Base-by-base conservation (phyloP, 2,329 filamentous ascomycete species). In the Cladosporium sphaerospermum region DNA sequence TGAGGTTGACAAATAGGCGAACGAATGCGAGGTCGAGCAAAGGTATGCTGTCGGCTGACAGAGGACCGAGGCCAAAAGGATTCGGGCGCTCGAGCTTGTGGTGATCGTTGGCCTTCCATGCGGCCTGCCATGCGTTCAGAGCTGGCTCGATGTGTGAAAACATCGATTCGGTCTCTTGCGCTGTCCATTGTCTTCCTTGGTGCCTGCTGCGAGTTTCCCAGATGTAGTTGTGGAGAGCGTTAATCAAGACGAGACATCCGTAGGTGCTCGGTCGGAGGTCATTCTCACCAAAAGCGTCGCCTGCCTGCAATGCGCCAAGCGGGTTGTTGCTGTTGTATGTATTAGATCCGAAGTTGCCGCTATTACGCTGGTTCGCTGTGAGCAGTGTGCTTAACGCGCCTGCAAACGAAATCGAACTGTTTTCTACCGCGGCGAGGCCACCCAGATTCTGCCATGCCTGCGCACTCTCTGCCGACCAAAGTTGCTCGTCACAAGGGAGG, bases 161-260 rank as follows among this genome's bases (percentile, higher is more conserved):
- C 90, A 97, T 95, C 59, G 90, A 89, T 61, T 97, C 91, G 0
- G 89, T 95, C 70, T 97, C 92, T 59, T 92, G 86, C 33, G 85
- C 83, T 2, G 90, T 95, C 92, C 92, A 96, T 45, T 89, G 78
- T 57, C 89, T 85, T 61, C 88, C 90, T 62, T 91, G 85, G 62
- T 96, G 91, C 49, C 90, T 79, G 70, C 96, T 91, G 19, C 92
- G 81, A 0, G 91, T 96, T 71, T 97, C 92, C 93, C 93, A 97
- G 42, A 97, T 96, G 69, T 96, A 96, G 62, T 96, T 96, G 72
- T 97, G 93, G 19, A 97, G 77, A 3, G 93, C 91, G 66, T 96
- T 92, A 67, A 97, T 96, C 57, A 99, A 74, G 5, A 96, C 80
- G 31, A 96, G 77, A 67, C 90, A 96, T 8, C 92, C 93, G 67